A percentile compares a stretch with the other conserved stretches of the same genome.
Evolutionary conservation across 106 monocot genomes (phyloP).

Genomic region (Ottelia alismoides): DNA sequence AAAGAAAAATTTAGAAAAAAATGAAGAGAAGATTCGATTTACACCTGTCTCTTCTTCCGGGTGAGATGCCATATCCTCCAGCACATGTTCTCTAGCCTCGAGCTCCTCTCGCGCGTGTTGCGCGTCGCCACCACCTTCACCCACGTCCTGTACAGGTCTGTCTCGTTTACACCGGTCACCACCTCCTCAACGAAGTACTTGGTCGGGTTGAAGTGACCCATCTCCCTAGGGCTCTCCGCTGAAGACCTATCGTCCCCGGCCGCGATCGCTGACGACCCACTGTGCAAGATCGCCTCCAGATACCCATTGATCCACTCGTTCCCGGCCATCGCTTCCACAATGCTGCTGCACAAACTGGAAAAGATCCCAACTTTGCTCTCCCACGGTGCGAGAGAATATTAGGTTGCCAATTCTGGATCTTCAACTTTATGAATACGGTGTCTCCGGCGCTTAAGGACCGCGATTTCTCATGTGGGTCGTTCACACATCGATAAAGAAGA

Average conservation of each 20-base stretch:
- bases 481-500: too few relatives aligned
- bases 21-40: neutral
- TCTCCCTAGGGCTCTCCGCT: slow-evolving; percentile 5
- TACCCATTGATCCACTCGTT: slow-evolving; percentile 99
- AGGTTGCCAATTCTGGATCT: too few relatives aligned
- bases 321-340: slow-evolving; percentile 35
- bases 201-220: slow-evolving; percentile 73
- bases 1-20: too few relatives aligned
- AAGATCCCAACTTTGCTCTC: too few relatives aligned
- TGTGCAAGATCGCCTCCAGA: slow-evolving; percentile 90
- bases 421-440: too few relatives aligned
- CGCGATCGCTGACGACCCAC: slow-evolving; percentile 27
- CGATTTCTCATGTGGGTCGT: too few relatives aligned
- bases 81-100: slow-evolving; percentile 92
- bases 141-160: slow-evolving; percentile 89
- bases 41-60: slow-evolving; percentile 83
- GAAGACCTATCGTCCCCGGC: slow-evolving; percentile 9
- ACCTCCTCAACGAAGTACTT: slow-evolving; percentile 96
- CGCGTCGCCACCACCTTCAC: slow-evolving; percentile 91
- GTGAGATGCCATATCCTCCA: slow-evolving; percentile 98
- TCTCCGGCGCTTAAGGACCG: too few relatives aligned
- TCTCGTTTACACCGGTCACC: slow-evolving; percentile 73
- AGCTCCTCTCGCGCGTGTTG: slow-evolving; percentile 67
- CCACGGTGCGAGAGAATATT: too few relatives aligned
- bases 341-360: too few relatives aligned